Conservation (phyloP, 2,329 filamentous ascomycete genomes). For the Trichoderma koningii region DNA sequence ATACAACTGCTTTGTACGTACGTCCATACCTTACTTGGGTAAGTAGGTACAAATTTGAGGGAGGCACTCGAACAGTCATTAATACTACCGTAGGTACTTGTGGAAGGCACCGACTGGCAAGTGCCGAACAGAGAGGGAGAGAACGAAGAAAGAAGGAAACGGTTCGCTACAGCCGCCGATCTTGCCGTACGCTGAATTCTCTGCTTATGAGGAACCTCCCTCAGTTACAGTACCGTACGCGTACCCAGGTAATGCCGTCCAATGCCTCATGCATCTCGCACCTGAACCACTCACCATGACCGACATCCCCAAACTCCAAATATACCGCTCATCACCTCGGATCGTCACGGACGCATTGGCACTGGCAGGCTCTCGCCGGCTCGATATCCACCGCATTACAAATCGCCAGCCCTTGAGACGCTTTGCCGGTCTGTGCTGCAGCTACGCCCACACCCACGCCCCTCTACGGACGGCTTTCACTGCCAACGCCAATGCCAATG, state of each 20-base stretch:
- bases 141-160: neutral
- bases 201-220: neutral
- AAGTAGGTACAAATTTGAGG: too few species aligned
- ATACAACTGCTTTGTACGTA: too few species aligned
- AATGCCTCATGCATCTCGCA: neutral
- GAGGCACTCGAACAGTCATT: too few species aligned
- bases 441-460: conserved; percentile 20
- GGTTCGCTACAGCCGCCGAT: conserved; percentile 22
- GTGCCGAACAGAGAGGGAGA: neutral
- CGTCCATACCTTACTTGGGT: too few species aligned
- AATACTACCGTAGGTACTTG: too few species aligned
- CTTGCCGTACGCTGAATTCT: neutral
- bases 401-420: conserved; percentile 19
- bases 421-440: conserved; percentile 6
- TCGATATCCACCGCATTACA: conserved; percentile 24
- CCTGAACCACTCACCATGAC: neutral
- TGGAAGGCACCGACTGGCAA: conserved; percentile 3
- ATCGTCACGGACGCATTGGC: conserved; percentile 16
- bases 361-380: neutral
- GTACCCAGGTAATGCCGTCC: neutral
- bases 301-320: neutral
- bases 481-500: conserved; percentile 4
- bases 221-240: neutral
- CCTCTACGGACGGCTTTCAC: neutral
- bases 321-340: neutral